A percentile compares a stretch with the other conserved stretches of the same genome.
Conservation (phyloP, 768 basidiomycete species). For the Suillus clintonianus region DNA sequence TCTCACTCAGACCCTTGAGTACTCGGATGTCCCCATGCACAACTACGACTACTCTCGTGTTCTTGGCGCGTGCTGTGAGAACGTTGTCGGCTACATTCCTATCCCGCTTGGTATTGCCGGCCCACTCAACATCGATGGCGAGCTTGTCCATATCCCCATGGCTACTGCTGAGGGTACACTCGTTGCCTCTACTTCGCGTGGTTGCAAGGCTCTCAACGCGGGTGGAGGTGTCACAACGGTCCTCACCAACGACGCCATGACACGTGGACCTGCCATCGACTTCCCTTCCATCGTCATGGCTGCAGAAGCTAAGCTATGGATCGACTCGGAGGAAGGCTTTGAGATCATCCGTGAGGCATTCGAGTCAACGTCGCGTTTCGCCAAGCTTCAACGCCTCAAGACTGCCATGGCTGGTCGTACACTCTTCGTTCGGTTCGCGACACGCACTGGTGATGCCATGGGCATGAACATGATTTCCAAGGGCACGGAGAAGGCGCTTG, state of each 20-base stretch:
- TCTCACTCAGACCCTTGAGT: slow-evolving; percentile 78
- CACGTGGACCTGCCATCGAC: slow-evolving; percentile 96
- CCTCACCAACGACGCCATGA: slow-evolving; percentile 92
- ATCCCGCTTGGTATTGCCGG: slow-evolving; percentile 96
- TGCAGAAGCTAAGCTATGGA: slow-evolving; percentile 85
- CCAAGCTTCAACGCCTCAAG: slow-evolving; percentile 82
- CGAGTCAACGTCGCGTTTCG: slow-evolving; percentile 93
- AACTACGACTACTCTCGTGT: slow-evolving; percentile 94
- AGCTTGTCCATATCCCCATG: slow-evolving; percentile 91
- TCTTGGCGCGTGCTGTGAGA: slow-evolving; percentile 97
- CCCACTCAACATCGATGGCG: slow-evolving; percentile 88
- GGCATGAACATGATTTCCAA: slow-evolving; percentile 99
- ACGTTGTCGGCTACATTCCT: slow-evolving; percentile 97
- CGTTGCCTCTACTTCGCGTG: slow-evolving; percentile 95
- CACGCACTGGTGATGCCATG: slow-evolving; percentile 97
- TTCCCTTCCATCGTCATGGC: slow-evolving; percentile 83
- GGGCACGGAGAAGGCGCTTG: slow-evolving; percentile 94
- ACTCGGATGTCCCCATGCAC: slow-evolving; percentile 77
- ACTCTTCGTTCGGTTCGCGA: slow-evolving; percentile 90
- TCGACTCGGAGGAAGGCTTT: slow-evolving; percentile 82
- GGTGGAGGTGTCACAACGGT: slow-evolving; percentile 96
- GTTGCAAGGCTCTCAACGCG: slow-evolving; percentile 96
- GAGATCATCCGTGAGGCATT: slow-evolving; percentile 78
- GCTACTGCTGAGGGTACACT: slow-evolving; percentile 99
- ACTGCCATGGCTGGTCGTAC: slow-evolving; percentile 91